Evolutionary conservation across 1,284 basidiomycete species (phyloP), one percentile per base, ranked within the genome.

Genomic region (Agroathelia rolfsii): DNA sequence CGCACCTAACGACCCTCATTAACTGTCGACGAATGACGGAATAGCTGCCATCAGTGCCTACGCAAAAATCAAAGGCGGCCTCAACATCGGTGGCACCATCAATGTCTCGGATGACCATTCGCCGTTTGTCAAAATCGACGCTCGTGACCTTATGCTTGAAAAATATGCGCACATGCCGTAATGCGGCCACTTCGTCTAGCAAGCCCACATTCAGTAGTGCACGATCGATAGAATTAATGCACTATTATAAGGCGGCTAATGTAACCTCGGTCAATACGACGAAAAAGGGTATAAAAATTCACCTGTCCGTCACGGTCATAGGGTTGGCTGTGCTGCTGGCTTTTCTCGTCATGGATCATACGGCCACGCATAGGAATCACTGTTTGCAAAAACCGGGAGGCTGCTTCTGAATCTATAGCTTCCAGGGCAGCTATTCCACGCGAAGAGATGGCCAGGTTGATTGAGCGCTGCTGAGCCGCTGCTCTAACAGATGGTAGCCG

Each of bases 381-480:
- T 27, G 79, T 70, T 42, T 76, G 58, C 42, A 95, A 59, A 46
- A 96, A 84, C 36, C 77, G 66, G 40, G 78, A 69, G 16, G 84
- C 78, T 31, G 84, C 67, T 22, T 67, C 70, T 16, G 81, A 68
- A 56, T 89, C 80, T 44, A 97, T 75, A 32, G 77, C 74, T 46
- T 79, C 67, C 26, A 97, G 65, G 20, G 93, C 93, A 43, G 81
- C 74, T 36, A 97, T 80, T 39, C 93, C 94, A 34, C 94, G 77
- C 38, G 89, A 76, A 12, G 92, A 96, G 42, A 98, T 89, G 21
- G 93, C 93, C 32, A 98, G 70, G 62, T 98, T 98, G 62, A 98
- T 96, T 35, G 88, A 94, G 38, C 94, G 76, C 46, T 82, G 78
- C 49, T 76, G 69, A 22, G 67, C 59, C 36, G 61, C 64, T 32